These are phyloP conservation scores for Entoloma clypeatum DNA, from an alignment of 1,284 basidiomycete genomes.

Conservation along the genomic window DNA sequence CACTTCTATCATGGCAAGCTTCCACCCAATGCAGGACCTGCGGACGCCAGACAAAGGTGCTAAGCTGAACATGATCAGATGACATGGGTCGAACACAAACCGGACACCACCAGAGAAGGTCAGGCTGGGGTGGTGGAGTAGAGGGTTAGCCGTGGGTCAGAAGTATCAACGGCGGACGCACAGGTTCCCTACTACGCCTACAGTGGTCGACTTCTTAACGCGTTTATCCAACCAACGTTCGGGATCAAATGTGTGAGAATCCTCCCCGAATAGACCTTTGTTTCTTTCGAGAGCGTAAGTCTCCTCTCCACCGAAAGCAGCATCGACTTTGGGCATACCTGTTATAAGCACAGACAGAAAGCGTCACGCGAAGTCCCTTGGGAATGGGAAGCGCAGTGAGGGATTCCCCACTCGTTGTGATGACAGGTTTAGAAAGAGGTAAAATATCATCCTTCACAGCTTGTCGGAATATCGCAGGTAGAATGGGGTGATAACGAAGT, in stretches of 20 bases:
- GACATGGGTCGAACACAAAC: too few relatives aligned
- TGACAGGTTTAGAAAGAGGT: slow-evolving; percentile 40
- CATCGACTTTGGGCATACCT: slow-evolving; percentile 25
- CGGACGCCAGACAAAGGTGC: too few relatives aligned
- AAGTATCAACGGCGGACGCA: slow-evolving; percentile 26
- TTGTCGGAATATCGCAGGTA: slow-evolving; percentile 31
- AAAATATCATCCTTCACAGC: slow-evolving; percentile 40
- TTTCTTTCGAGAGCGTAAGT: slow-evolving; percentile 26
- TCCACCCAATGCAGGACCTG: too few relatives aligned
- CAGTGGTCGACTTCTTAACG: slow-evolving; percentile 32
- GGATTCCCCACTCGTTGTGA: slow-evolving; percentile 30
- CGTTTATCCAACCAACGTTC: slow-evolving; percentile 42
- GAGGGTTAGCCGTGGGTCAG: background rate
- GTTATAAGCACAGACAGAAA: slow-evolving; percentile 39
- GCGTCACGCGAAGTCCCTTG: slow-evolving; percentile 33
- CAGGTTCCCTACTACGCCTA: slow-evolving; percentile 52
- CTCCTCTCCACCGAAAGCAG: background rate
- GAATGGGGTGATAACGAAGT: slow-evolving; percentile 36
- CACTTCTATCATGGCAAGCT: too few relatives aligned
- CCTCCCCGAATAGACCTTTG: slow-evolving; percentile 45
- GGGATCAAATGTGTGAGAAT: slow-evolving; percentile 49
- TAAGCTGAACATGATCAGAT: too few relatives aligned
- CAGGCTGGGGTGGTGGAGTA: slow-evolving; percentile 31
- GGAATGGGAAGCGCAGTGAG: slow-evolving; percentile 35
- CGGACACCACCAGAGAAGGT: slow-evolving; percentile 43